A percentile compares a stretch with the other conserved stretches of the same genome.
Conservation (phyloP, 1,139 yeast genomes). For the Suhomyces taliae region DNA sequence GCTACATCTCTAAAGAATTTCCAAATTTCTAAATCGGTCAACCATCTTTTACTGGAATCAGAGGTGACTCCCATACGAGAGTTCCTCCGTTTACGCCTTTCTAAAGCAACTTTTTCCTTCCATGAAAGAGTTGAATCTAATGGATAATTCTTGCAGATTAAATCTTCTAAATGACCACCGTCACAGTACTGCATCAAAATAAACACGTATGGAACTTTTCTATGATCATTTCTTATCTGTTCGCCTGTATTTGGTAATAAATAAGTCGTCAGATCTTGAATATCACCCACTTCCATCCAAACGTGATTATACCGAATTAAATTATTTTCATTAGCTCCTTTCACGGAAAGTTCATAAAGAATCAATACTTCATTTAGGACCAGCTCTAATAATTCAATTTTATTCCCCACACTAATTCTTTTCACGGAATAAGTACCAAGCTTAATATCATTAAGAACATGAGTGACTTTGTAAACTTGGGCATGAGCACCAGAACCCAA, state of each 20-base stretch:
- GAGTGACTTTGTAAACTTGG: slow-evolving; percentile 80
- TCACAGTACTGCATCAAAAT: slow-evolving; percentile 84
- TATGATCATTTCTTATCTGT: slow-evolving; percentile 9
- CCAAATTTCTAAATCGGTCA: slow-evolving; percentile 45
- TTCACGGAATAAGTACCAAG: slow-evolving; percentile 83
- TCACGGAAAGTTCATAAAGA: slow-evolving; percentile 44
- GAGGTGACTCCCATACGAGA: slow-evolving; percentile 5
- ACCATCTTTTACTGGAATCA: slow-evolving; percentile 26
- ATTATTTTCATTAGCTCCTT: slow-evolving; percentile 51
- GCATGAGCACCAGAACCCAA: slow-evolving; percentile 86
- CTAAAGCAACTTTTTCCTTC: slow-evolving; percentile 30
- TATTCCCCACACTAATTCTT: slow-evolving; percentile 80
- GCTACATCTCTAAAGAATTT: slow-evolving; percentile 67
- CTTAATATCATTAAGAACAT: slow-evolving; percentile 65
- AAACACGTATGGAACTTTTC: slow-evolving; percentile 72
- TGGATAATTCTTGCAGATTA: slow-evolving; percentile 41
- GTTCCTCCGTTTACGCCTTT: slow-evolving; percentile 23
- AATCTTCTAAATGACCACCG: slow-evolving; percentile 82
- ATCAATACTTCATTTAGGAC: slow-evolving; percentile 79
- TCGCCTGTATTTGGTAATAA: slow-evolving; percentile 21
- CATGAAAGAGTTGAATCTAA: slow-evolving; percentile 23
- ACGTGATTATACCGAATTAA: slow-evolving; percentile 86
- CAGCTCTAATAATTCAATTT: slow-evolving; percentile 62
- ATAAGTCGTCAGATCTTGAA: slow-evolving; percentile 44
- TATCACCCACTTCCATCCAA: slow-evolving; percentile 77